phyloP scores from a whole-genome alignment of 2,329 filamentous ascomycete genomes.

The Fusarium sp. region DNA sequence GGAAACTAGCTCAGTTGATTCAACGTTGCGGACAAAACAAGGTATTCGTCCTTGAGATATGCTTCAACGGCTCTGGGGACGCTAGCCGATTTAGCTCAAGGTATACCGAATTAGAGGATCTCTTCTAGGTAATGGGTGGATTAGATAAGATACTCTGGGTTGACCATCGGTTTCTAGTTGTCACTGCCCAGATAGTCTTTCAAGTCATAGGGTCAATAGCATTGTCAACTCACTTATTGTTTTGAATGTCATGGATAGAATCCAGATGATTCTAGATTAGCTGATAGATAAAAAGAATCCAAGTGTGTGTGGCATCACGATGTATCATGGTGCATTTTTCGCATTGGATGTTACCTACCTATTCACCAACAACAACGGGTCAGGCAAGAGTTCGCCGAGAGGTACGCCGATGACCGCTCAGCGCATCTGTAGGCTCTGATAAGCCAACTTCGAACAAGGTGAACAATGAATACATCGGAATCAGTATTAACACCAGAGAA shows the following conservation, averaged over 20 bases:
- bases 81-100: not conserved
- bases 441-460: not conserved
- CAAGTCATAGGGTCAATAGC: not conserved
- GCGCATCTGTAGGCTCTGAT: not conserved
- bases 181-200: not conserved
- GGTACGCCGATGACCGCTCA: conserved; percentile 22
- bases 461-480: not conserved
- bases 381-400: conserved; percentile 23
- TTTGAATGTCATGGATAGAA: not conserved
- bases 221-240: not conserved
- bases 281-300: not conserved
- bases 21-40: not conserved
- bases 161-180: not conserved
- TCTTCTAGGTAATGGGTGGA: not conserved
- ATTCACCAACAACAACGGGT: not conserved
- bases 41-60: not conserved
- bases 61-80: not conserved
- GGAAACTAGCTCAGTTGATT: not conserved
- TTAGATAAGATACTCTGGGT: not conserved
- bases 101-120: not conserved
- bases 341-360: not conserved
- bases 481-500: not conserved
- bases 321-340: conserved; percentile 10
- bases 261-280: not conserved
- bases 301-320: conserved; percentile 5